phyloP scores from a whole-genome alignment of 2,329 filamentous ascomycete genomes.

The Hortaea werneckii region DNA sequence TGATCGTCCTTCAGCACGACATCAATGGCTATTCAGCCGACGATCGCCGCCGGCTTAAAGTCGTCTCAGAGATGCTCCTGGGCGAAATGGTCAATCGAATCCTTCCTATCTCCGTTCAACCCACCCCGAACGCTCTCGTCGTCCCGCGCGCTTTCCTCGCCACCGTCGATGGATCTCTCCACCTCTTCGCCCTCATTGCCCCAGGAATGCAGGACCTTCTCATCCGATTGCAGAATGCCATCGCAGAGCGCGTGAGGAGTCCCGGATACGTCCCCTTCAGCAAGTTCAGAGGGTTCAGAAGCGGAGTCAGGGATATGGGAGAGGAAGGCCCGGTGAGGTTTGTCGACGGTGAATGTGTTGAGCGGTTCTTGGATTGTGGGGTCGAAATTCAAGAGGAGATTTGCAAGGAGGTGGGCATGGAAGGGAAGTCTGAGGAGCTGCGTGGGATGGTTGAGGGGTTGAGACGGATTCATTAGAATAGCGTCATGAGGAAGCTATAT shows the following conservation, averaged over 20 bases:
- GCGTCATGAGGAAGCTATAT: conserved; percentile 1
- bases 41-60: conserved; percentile 59
- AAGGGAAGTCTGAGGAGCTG: conserved; percentile 46
- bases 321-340: conserved; percentile 73
- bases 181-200: conserved; percentile 74
- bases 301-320: conserved; percentile 48
- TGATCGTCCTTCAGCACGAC: conserved; percentile 71
- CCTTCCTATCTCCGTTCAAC: conserved; percentile 58
- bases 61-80: conserved; percentile 71
- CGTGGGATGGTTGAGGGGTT: conserved; percentile 52
- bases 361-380: conserved; percentile 66
- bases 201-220: conserved; percentile 65
- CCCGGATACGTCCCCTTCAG: conserved; percentile 68
- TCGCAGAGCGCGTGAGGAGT: conserved; percentile 56
- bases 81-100: conserved; percentile 94
- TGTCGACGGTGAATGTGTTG: conserved; percentile 84
- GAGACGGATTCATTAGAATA: conserved; percentile 38
- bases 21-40: conserved; percentile 61
- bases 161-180: conserved; percentile 86
- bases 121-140: conserved; percentile 56
- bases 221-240: conserved; percentile 64
- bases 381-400: conserved; percentile 48
- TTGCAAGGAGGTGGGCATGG: conserved; percentile 40
- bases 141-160: conserved; percentile 77
- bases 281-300: conserved; percentile 73